These are phyloP conservation scores for Xylaria sp. DNA, from an alignment of 495 filamentous ascomycete genomes.

Conservation along the genomic window DNA sequence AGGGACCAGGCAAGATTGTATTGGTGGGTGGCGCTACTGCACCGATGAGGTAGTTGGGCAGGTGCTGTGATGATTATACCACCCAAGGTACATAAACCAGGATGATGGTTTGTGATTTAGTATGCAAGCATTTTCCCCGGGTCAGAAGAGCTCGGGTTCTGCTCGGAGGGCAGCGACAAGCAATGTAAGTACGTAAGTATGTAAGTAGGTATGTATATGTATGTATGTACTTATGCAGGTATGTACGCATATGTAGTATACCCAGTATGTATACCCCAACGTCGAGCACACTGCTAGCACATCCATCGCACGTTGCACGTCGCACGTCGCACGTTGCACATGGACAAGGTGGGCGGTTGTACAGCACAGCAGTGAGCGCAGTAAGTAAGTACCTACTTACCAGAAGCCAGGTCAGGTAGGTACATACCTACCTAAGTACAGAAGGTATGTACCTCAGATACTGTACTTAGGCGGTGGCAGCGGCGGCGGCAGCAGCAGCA, in stretches of 20 bases:
- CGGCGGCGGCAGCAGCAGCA: not conserved
- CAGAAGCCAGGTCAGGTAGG: too few species aligned
- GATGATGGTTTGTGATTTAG: not conserved
- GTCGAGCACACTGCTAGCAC: not conserved
- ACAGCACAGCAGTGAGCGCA: not conserved
- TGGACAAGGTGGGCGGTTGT: not conserved
- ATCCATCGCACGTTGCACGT: not conserved
- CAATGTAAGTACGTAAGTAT: too few species aligned
- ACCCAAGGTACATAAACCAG: not conserved
- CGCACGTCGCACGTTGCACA: not conserved
- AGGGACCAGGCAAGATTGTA: too few species aligned
- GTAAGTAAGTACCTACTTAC: too few species aligned
- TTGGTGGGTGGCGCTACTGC: not conserved
- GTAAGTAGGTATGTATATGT: too few species aligned
- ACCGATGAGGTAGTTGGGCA: not conserved
- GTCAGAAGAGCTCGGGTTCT: conserved; percentile 20
- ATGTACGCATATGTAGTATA: too few species aligned
- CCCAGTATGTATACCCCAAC: too few species aligned
- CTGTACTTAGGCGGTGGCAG: not conserved
- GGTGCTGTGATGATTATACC: too few species aligned
- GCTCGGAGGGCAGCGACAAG: conserved; percentile 8
- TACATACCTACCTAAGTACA: too few species aligned
- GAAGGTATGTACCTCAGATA: too few species aligned
- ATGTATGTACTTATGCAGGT: too few species aligned
- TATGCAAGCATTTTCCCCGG: not conserved